These are phyloP conservation scores for Potentilla sterilis DNA, from an alignment of 306 rosid genomes.

Conservation along the genomic window DNA sequence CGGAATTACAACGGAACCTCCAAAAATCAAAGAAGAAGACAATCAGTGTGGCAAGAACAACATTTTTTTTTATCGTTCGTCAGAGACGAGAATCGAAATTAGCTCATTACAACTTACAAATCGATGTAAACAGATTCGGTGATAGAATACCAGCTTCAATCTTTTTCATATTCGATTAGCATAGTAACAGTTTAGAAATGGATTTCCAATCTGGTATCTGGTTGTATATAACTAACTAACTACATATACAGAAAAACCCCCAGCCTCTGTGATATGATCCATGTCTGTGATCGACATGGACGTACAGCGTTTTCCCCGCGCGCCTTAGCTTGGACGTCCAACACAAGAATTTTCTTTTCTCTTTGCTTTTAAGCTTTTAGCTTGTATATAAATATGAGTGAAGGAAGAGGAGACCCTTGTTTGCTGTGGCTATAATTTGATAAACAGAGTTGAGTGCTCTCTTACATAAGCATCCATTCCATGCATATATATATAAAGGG, in stretches of 20 bases:
- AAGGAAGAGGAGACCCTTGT: background rate
- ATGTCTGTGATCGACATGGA: background rate
- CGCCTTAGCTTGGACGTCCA: constrained; percentile 14
- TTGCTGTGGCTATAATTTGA: background rate
- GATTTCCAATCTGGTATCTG: background rate
- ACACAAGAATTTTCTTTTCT: background rate
- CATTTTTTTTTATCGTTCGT: background rate
- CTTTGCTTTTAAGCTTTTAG: constrained; percentile 5
- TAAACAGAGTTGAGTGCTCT: constrained; percentile 31
- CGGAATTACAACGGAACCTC: background rate
- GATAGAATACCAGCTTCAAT: too few relatives aligned
- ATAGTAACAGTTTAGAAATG: too few relatives aligned
- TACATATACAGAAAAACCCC: too few relatives aligned
- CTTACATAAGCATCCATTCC: constrained; percentile 50
- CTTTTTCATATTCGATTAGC: too few relatives aligned
- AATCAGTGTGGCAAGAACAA: background rate
- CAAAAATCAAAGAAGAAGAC: background rate
- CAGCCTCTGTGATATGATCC: background rate
- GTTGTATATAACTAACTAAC: too few relatives aligned
- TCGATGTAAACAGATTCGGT: too few relatives aligned
- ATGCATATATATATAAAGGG: constrained; percentile 31
- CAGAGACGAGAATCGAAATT: background rate
- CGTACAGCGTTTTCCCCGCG: constrained; percentile 18
- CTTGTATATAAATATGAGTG: background rate
- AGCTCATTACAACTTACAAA: background rate